These are phyloP conservation scores for Monilinia vaccinii-corymbosi DNA, from an alignment of 2,329 filamentous ascomycete species.

Conservation along the genomic window DNA sequence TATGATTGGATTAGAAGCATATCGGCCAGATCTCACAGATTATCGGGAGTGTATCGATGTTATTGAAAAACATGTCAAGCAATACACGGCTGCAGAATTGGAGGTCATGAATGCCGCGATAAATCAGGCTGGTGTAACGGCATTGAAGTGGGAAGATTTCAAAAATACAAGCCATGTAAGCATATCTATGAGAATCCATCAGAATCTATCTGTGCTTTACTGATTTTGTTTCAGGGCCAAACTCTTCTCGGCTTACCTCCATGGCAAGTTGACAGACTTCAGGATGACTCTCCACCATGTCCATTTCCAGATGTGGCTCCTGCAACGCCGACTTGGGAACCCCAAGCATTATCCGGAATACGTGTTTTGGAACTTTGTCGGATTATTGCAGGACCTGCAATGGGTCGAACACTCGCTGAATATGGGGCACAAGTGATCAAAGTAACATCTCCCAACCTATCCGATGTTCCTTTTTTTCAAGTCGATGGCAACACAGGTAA, in stretches of 20 bases:
- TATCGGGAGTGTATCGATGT: conserved; percentile 48
- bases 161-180: conserved; percentile 44
- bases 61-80: conserved; percentile 50
- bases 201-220: not conserved
- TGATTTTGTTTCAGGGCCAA: conserved; percentile 29
- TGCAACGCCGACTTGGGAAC: conserved; percentile 13
- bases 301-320: conserved; percentile 30
- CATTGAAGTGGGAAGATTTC: conserved; percentile 51
- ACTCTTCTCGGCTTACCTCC: conserved; percentile 34
- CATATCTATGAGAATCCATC: not conserved
- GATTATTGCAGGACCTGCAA: conserved; percentile 67
- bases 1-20: conserved; percentile 59
- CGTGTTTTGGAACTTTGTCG: conserved; percentile 68
- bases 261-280: conserved; percentile 41
- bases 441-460: conserved; percentile 57
- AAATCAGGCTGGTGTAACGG: conserved; percentile 51
- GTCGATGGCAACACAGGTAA: conserved; percentile 67
- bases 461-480: conserved; percentile 64
- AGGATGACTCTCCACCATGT: conserved; percentile 34
- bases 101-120: conserved; percentile 47
- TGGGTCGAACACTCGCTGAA: conserved; percentile 62
- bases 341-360: conserved; percentile 43
- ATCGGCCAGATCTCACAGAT: conserved; percentile 50
- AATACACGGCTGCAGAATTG: conserved; percentile 45
- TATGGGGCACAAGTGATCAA: conserved; percentile 69